phyloP scores from a whole-genome alignment of 2,329 filamentous ascomycete genomes.

The Metarhizium humberi region DNA sequence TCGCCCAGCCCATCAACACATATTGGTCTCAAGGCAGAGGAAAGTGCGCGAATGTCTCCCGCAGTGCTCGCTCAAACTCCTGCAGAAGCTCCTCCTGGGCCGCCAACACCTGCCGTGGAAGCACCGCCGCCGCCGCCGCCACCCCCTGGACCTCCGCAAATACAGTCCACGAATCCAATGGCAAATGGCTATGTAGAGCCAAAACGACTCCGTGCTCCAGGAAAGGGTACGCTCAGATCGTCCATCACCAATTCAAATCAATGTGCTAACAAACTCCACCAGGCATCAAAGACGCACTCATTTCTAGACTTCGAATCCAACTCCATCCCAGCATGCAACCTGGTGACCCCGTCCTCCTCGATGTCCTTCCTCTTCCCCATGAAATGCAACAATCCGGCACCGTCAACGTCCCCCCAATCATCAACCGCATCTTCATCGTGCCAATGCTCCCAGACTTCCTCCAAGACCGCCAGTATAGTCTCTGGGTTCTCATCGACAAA shows the following conservation, averaged over 20 bases:
- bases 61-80: slow-evolving; percentile 12
- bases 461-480: slow-evolving; percentile 60
- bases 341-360: slow-evolving; percentile 51
- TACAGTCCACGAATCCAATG: slow-evolving; percentile 16
- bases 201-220: slow-evolving; percentile 27
- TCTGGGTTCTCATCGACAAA: slow-evolving; percentile 65
- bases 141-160: slow-evolving; percentile 13
- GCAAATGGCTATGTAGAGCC: slow-evolving; percentile 24
- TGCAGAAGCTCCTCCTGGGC: slow-evolving; percentile 7
- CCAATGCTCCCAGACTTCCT: slow-evolving; percentile 55
- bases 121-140: slow-evolving; percentile 7
- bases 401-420: slow-evolving; percentile 56
- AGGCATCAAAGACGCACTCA: slow-evolving; percentile 53
- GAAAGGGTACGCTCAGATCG: slow-evolving; percentile 29
- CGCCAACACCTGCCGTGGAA: slow-evolving; percentile 6
- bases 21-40: slow-evolving; percentile 26
- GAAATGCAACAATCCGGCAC: slow-evolving; percentile 65
- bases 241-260: neutral
- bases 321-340: slow-evolving; percentile 59
- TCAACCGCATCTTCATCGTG: slow-evolving; percentile 63
- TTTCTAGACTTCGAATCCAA: slow-evolving; percentile 55
- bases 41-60: slow-evolving; percentile 18
- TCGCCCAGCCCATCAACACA: slow-evolving; percentile 37
- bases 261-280: slow-evolving; percentile 13
- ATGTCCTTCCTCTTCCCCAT: slow-evolving; percentile 55